These are phyloP conservation scores for Cryomyces antarcticus DNA, from an alignment of 495 filamentous ascomycete genomes.

Conservation along the genomic window DNA sequence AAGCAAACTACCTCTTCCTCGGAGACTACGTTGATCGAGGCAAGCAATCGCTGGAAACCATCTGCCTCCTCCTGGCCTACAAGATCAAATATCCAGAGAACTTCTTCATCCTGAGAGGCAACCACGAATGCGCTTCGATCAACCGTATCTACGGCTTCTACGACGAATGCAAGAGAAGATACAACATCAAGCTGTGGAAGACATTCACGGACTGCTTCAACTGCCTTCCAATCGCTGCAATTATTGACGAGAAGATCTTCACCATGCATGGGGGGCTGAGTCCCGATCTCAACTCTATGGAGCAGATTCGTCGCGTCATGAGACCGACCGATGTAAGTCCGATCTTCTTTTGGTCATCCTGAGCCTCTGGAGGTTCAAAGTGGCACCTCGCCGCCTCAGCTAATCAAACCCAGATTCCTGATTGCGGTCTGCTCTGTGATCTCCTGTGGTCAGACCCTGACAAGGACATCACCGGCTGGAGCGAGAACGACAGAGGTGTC, in stretches of 20 bases:
- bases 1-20: conserved; percentile 98
- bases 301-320: conserved; percentile 98
- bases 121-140: conserved; percentile 98
- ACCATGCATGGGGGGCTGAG: conserved; percentile 98
- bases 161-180: conserved; percentile 96
- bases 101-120: conserved; percentile 96
- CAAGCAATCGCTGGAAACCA: conserved; percentile 98
- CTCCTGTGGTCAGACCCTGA: conserved; percentile 97
- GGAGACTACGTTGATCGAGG: conserved; percentile 98
- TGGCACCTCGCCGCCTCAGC: conserved; percentile 17
- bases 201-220: conserved; percentile 99
- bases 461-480: conserved; percentile 99
- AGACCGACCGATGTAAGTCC: conserved; percentile 85
- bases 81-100: conserved; percentile 99
- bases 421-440: conserved; percentile 94
- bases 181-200: conserved; percentile 99
- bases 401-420: conserved; percentile 64
- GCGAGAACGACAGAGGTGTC: conserved; percentile 95
- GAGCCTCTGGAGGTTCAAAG: not conserved
- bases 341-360: conserved; percentile 1
- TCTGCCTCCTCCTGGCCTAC: conserved; percentile 93
- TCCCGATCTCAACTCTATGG: conserved; percentile 97
- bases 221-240: conserved; percentile 96
- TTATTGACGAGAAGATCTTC: conserved; percentile 99
- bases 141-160: conserved; percentile 99